A percentile compares a stretch with the other conserved stretches of the same genome.
Conservation (phyloP, 441 rosid genomes). For the Euphorbia schlechtendalii region DNA sequence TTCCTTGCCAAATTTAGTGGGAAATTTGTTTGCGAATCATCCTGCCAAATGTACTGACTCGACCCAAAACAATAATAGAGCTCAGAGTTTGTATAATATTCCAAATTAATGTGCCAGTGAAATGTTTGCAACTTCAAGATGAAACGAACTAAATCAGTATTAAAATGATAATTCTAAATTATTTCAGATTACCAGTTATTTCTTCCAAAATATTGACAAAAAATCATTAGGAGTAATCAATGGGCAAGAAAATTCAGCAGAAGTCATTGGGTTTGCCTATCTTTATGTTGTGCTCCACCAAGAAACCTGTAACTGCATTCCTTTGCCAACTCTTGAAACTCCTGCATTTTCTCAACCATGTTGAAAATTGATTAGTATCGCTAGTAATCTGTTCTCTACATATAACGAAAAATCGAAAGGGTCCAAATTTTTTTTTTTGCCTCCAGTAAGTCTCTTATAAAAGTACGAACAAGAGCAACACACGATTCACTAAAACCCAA, state of each 20-base stretch:
- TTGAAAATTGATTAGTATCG: not conserved
- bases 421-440: no score
- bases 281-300: conserved; percentile 45
- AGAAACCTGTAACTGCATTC: conserved; percentile 50
- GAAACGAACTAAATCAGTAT: no score
- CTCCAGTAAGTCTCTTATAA: no score
- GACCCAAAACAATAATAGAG: no score
- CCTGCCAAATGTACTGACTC: no score
- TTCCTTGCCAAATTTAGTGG: no score
- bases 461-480: not conserved
- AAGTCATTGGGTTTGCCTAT: conserved; percentile 31
- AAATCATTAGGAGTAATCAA: not conserved
- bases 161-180: no score
- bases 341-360: conserved; percentile 31
- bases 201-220: not conserved
- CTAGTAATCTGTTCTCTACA: not conserved
- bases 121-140: no score
- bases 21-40: no score
- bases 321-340: conserved; percentile 86
- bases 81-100: no score
- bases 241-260: conserved; percentile 6
- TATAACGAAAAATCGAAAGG: not conserved
- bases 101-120: no score
- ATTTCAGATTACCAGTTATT: no score
- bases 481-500: not conserved